Base-by-base conservation (phyloP, 805 yeast species). In the Yamadazyma laniorum region DNA sequence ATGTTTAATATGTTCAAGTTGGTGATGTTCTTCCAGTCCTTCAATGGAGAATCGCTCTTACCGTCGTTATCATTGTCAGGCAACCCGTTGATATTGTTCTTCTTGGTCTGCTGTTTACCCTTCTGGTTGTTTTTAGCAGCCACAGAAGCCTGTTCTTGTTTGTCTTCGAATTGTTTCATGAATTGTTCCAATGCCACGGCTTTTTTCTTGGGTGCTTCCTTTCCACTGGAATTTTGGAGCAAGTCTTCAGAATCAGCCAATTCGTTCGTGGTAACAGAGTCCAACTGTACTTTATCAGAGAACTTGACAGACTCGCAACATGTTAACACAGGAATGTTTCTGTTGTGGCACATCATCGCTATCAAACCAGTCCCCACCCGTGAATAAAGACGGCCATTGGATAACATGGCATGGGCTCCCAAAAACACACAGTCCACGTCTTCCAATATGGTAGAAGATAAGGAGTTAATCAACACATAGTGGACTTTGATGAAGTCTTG, bases 381-480 rank as follows among this genome's bases (percentile, higher is more conserved):
- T 1, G 97, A 85, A 56, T 86, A 89, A 40, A 93, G 72, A 58
- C 89, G 78, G 1, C 99, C 99, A 56, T 93, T 93, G 6, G 97
- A 88, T 40, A 93, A 73, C 86, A 93, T 89, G 22, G 97, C 95
- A 58, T 93, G 98, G 0, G 98, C 98, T 12, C 99, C 99, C 25
- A 93, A 69, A 59, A 93, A 84, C 5, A 93, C 95, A 48, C 85
- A 83, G 51, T 93, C 93, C 23, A 93, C 91, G 58, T 86, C 89
- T 50, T 82, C 85, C 51, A 93, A 73, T 7, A 88, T 80, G 18
- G 93, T 80, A 3, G 71, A 60, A 3, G 90, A 77, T 34, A 93
- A 68, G 14, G 95, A 83, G 38, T 81, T 83, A 43, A 93, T 77
- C 47, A 89, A 65, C 15, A 84, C 85, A 55, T 93, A 93, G 35